Conservation (phyloP, 495 filamentous ascomycete genomes). For the Aspergillus bridgeri region DNA sequence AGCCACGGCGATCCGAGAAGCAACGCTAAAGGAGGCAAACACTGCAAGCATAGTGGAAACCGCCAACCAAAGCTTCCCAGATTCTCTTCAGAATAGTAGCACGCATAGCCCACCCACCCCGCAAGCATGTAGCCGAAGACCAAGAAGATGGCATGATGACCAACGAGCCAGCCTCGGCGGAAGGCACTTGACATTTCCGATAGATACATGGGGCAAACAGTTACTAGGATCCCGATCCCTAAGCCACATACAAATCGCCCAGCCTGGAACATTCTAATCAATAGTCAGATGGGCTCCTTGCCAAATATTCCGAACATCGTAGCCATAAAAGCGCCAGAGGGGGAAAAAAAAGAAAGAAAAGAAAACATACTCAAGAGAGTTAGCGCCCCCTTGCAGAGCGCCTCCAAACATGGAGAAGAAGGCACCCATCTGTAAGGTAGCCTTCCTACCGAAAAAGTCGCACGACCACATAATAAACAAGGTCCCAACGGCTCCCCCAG, state of each 20-base stretch:
- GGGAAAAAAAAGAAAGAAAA: background rate
- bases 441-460: slow-evolving; percentile 41
- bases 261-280: slow-evolving; percentile 43
- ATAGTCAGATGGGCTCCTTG: background rate
- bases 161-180: slow-evolving; percentile 38
- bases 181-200: slow-evolving; percentile 35
- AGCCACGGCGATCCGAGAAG: slow-evolving; percentile 37
- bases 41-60: slow-evolving; percentile 44
- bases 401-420: slow-evolving; percentile 42
- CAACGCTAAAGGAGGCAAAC: slow-evolving; percentile 36
- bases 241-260: slow-evolving; percentile 46
- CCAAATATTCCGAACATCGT: no score
- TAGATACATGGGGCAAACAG: slow-evolving; percentile 46
- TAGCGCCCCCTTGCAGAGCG: slow-evolving; percentile 42
- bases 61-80: slow-evolving; percentile 42
- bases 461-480: slow-evolving; percentile 44
- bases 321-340: no score
- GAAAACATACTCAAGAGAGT: slow-evolving; percentile 31
- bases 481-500: slow-evolving; percentile 42
- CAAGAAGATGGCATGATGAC: slow-evolving; percentile 38
- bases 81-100: slow-evolving; percentile 34
- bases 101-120: slow-evolving; percentile 43
- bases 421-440: slow-evolving; percentile 43
- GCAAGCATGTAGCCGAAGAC: slow-evolving; percentile 43
- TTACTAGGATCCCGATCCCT: slow-evolving; percentile 46